Conservation (phyloP, 768 basidiomycete species). For the Crepidotus variabilis region DNA sequence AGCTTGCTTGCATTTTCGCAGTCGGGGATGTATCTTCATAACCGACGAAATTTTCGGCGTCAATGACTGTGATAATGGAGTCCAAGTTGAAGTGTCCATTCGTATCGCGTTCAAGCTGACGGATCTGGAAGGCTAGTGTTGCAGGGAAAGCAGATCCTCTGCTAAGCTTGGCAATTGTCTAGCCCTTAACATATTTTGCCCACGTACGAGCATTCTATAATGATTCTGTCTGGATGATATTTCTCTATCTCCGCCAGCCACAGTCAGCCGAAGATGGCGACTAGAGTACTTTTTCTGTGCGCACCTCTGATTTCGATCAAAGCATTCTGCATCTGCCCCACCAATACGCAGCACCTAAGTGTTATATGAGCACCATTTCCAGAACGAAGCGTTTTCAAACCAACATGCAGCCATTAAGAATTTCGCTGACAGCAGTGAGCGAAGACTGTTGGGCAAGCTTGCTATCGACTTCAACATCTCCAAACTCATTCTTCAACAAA, state of each 20-base stretch:
- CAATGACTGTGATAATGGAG: constrained; percentile 87
- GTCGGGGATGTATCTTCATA: constrained; percentile 93
- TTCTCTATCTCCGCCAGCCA: constrained; percentile 47
- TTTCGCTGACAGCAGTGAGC: constrained; percentile 86
- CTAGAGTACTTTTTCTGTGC: constrained; percentile 6
- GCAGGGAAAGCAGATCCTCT: constrained; percentile 96
- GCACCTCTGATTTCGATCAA: constrained; percentile 81
- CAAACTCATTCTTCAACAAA: constrained; percentile 94
- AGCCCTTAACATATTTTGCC: not conserved
- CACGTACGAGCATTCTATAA: constrained; percentile 91
- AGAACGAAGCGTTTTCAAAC: constrained; percentile 17
- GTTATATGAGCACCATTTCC: not conserved
- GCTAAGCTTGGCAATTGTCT: not conserved
- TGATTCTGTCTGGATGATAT: constrained; percentile 83
- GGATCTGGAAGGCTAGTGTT: constrained; percentile 91
- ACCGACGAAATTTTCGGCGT: constrained; percentile 87
- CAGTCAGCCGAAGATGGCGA: not conserved
- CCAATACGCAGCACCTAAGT: constrained; percentile 84
- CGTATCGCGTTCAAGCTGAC: constrained; percentile 81
- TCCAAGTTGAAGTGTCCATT: constrained; percentile 76
- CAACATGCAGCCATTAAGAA: constrained; percentile 94
- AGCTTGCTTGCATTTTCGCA: constrained; percentile 92
- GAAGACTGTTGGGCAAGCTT: constrained; percentile 84
- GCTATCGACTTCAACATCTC: constrained; percentile 93
- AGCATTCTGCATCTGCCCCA: constrained; percentile 92